Conservation (phyloP, 1,284 basidiomycete genomes). For the Apiotrichum akiyoshidainum region DNA sequence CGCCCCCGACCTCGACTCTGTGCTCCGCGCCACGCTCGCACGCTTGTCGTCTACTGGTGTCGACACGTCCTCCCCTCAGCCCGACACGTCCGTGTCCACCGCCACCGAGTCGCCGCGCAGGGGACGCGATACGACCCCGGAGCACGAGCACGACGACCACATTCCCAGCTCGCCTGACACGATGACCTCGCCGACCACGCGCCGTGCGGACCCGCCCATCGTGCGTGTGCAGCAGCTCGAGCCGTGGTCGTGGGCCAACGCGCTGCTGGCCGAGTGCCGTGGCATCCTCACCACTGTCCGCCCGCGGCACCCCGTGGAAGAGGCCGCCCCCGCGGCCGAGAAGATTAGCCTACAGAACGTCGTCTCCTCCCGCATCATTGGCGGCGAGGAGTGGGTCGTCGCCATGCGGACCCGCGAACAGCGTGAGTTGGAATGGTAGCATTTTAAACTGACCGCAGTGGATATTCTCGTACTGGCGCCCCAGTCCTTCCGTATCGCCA, state of each 20-base stretch:
- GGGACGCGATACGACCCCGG: too few relatives aligned
- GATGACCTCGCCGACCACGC: neutral
- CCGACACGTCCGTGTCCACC: conserved; percentile 1
- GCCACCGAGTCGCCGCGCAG: neutral
- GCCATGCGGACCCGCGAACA: neutral
- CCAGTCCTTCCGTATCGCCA: neutral
- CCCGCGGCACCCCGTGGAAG: neutral
- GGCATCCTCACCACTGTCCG: neutral
- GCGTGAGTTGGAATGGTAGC: neutral
- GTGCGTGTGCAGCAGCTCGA: conserved; percentile 11
- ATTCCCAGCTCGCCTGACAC: conserved; percentile 13
- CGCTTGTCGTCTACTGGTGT: neutral
- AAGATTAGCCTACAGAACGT: neutral
- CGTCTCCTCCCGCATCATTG: conserved; percentile 4
- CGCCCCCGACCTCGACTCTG: conserved; percentile 2
- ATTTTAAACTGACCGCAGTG: conserved; percentile 4
- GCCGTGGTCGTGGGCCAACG: conserved; percentile 21
- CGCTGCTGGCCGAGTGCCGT: conserved; percentile 9
- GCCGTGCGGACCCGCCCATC: neutral
- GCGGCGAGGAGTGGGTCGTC: conserved; percentile 10
- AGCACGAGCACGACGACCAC: too few relatives aligned
- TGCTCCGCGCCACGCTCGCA: conserved; percentile 12
- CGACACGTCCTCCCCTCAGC: neutral
- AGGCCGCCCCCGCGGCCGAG: neutral
- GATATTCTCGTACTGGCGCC: neutral